Base-by-base conservation (phyloP, 495 filamentous ascomycete species). In the Daldinia caldariorum region DNA sequence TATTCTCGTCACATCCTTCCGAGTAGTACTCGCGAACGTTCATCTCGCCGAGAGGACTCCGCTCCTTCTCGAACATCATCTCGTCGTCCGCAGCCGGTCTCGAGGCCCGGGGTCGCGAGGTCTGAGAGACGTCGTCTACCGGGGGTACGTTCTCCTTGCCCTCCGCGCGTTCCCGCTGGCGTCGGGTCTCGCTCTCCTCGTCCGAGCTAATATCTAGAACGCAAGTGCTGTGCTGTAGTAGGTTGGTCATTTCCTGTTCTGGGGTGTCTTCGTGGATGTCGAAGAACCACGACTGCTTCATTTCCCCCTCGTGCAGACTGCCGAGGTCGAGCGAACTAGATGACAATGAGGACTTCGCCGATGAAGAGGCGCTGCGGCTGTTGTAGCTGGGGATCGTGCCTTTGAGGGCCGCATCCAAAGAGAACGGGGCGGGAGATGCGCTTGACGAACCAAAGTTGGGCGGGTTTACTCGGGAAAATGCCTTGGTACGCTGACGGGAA, bases 81-180 rank as follows among this genome's bases (percentile, higher is more conserved):
- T 80, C 80, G 56, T 83, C 78, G 9, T 61, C 65, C 43, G 67
- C 41, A n/a, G 16, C 37, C 9, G 38, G n/a, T 55, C 74, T 65
- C 49, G 34, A 66, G 51, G 58, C 74, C 43, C 45, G 72, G 16
- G 60, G 72, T 47, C 73, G 75, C 31, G 80, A 81, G 2, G 83
- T 86, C 73, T 87, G 85, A 41, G 81, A 83, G 59, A 87, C 71
- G 56, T 87, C 84, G 58, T 87, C 88, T n/a, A 81, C 73, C 1
- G 92, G 92, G 6, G 94, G 91, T 16, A 96, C 89, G 73, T 99
- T 99, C 83, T 99, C 95, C 83, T 97, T 97, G 50, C 81, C 80
- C 63, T 88, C 86, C 20, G 84, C 83, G 6, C 79, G 71, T 53
- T 91, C 89, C 6, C 86, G 84, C 41, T 82, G 83, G 29, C 76